Evolutionary conservation across 768 basidiomycete species (phyloP), one percentile per base, ranked within the genome.

Genomic region (Kockovaella imperatae): DNA sequence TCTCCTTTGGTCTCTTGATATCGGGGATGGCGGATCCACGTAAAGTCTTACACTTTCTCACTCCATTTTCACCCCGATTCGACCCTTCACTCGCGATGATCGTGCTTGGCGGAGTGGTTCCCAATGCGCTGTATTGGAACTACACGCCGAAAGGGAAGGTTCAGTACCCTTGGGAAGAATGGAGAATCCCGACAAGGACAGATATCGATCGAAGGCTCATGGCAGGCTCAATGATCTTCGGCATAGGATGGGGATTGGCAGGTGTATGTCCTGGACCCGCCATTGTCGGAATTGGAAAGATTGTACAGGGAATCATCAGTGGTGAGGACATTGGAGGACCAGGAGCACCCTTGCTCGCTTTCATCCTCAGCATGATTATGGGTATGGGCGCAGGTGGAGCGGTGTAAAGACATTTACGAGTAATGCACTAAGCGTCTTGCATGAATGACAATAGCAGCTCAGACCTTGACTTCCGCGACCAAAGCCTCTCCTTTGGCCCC

Each of bases 181-280:
- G 65, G 65, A 34, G 40, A 2, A 49, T 70, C 7, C 68, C 71
- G 1, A 51, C 34, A 0, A 31, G 57, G 28, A 48, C 35, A 29
- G 57, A 56, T 34, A 54, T 64, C 45, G 63, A 70, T 43, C 43
- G 31, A 48, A 35, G 30, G 20, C 41, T 71, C 15, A 17, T 71
- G 0, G 10, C 52, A 6, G 73, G 73, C 0, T 42, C 67, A 0
- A 57, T 52, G 1, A 30, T 69, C 26, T 74, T 74, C 34, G 73
- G 73, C 1, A 36, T 62, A 7, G 73, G 73, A 0, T 74, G 73
- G 73, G 73, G 71, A 3, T 36, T 70, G n/a, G 42, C 38, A 1
- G 72, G 73, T 1, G 54, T 72, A 2, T 74, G 73, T 47, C 72
- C 71, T 4, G 70, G 71, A 3, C 72, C 72, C 4, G 57, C 58